Evolutionary conservation across 352 stramenopile genomes (phyloP).

Genomic region (Elongisporangium anandrum): DNA sequence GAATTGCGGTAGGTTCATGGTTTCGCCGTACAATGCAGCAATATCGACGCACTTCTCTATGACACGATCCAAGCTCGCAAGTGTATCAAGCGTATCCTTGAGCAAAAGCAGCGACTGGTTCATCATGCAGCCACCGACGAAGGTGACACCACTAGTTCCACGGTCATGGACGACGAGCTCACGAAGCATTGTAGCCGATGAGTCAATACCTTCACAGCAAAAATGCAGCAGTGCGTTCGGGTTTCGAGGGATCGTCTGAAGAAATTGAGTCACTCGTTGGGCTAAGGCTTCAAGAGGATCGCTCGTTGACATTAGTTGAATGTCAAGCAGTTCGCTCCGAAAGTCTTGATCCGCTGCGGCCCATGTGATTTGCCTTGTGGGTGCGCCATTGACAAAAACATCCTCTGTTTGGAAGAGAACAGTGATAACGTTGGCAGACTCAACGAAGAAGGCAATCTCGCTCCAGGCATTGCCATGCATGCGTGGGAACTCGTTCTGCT

Average conservation of each 20-base stretch:
- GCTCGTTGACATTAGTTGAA: slow-evolving; percentile 1
- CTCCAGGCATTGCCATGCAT: slow-evolving; percentile 6
- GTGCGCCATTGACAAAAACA: neutral
- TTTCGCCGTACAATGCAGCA: slow-evolving; percentile 1
- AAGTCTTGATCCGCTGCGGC: slow-evolving; percentile 25
- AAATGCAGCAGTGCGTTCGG: slow-evolving; percentile 18
- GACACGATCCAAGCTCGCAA: slow-evolving; percentile 11
- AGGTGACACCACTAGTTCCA: slow-evolving; percentile 1
- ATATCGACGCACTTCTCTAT: slow-evolving; percentile 19
- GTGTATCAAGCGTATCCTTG: slow-evolving; percentile 12
- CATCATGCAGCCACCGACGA: slow-evolving; percentile 25
- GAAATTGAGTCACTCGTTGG: slow-evolving; percentile 4
- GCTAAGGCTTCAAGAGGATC: slow-evolving; percentile 9
- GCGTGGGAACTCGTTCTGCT: slow-evolving; percentile 10
- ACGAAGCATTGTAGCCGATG: slow-evolving; percentile 4
- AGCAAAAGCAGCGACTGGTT: slow-evolving; percentile 23
- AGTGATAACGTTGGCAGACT: slow-evolving; percentile 11
- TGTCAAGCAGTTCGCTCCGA: slow-evolving; percentile 15
- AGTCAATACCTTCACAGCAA: slow-evolving; percentile 23
- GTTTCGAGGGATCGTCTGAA: slow-evolving; percentile 11
- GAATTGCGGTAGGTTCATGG: neutral
- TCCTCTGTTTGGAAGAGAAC: slow-evolving; percentile 12
- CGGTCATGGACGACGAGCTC: neutral
- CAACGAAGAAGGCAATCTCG: slow-evolving; percentile 11
- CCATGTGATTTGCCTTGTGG: slow-evolving; percentile 10